These are phyloP conservation scores for Fistulinella cinereoalba DNA, from an alignment of 1,284 basidiomycete genomes.

Conservation along the genomic window DNA sequence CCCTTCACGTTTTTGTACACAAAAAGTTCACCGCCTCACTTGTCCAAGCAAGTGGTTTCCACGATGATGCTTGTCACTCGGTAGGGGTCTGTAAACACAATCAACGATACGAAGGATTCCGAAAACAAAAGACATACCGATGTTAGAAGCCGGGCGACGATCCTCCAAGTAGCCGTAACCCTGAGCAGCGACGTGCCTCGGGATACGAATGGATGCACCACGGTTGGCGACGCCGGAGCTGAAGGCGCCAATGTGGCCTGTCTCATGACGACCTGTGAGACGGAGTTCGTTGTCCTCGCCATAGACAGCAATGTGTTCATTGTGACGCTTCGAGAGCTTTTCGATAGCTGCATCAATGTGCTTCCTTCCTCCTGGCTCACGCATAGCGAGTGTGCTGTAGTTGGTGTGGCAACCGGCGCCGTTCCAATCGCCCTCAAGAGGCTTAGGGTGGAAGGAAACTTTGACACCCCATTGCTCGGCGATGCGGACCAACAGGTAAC, in stretches of 20 bases:
- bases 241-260: constrained; percentile 92
- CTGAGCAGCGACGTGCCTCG: constrained; percentile 87
- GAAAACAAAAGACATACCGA: constrained; percentile 58
- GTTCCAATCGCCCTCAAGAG: constrained; percentile 98
- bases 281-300: constrained; percentile 95
- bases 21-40: constrained; percentile 33
- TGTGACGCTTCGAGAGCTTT: constrained; percentile 80
- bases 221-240: constrained; percentile 96
- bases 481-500: constrained; percentile 88
- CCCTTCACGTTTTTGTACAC: constrained; percentile 5
- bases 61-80: constrained; percentile 88
- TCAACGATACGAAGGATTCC: constrained; percentile 6
- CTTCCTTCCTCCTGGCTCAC: constrained; percentile 92
- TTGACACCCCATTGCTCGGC: constrained; percentile 99
- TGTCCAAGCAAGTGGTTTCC: constrained; percentile 78
- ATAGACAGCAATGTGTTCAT: constrained; percentile 94
- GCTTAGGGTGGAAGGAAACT: constrained; percentile 99
- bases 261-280: constrained; percentile 94
- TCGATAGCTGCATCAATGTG: constrained; percentile 92
- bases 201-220: constrained; percentile 94
- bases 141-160: constrained; percentile 96
- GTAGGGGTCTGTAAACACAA: constrained; percentile 67
- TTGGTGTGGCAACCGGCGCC: constrained; percentile 97
- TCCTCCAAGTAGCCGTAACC: constrained; percentile 97
- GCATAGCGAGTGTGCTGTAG: constrained; percentile 91